phyloP scores from a whole-genome alignment of 83 land plant genomes.

The Thuja plicata region DNA sequence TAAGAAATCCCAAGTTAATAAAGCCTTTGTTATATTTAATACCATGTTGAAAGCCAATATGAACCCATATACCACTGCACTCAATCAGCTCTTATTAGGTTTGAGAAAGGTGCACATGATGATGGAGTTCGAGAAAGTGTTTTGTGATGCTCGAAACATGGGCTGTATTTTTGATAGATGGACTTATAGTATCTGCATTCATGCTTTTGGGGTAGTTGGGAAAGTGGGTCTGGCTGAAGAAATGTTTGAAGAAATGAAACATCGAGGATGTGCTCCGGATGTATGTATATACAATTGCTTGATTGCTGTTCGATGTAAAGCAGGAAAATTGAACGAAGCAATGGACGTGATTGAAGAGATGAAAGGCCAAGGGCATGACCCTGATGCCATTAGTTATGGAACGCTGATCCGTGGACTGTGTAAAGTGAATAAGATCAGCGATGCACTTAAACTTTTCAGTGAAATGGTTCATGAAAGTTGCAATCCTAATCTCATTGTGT shows the following conservation, averaged over 20 bases:
- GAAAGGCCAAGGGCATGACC: constrained; percentile 58
- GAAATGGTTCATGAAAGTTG: constrained; percentile 53
- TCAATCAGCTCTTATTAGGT: constrained; percentile 44
- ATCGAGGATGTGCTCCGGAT: constrained; percentile 36
- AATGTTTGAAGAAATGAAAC: constrained; percentile 60
- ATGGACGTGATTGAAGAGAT: constrained; percentile 47
- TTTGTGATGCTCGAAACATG: constrained; percentile 27
- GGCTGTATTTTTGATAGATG: constrained; percentile 22
- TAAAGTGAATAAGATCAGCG: constrained; percentile 34
- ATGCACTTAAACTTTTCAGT: constrained; percentile 41
- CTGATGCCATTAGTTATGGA: constrained; percentile 52
- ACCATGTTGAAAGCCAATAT: constrained; percentile 30
- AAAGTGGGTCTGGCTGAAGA: constrained; percentile 34
- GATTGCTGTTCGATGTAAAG: constrained; percentile 33
- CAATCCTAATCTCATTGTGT: constrained; percentile 34
- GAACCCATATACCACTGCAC: constrained; percentile 28
- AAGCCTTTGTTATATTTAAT: constrained; percentile 45
- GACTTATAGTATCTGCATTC: constrained; percentile 64
- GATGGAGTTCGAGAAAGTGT: constrained; percentile 37
- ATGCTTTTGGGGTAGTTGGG: constrained; percentile 65
- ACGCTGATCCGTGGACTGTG: constrained; percentile 57
- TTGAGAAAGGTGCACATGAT: constrained; percentile 37
- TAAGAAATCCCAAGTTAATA: constrained; percentile 37
- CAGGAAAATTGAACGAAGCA: constrained; percentile 54
- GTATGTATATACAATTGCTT: constrained; percentile 66